phyloP scores from a whole-genome alignment of 257 asterid genomes.

The Solanum gandarillasii region DNA sequence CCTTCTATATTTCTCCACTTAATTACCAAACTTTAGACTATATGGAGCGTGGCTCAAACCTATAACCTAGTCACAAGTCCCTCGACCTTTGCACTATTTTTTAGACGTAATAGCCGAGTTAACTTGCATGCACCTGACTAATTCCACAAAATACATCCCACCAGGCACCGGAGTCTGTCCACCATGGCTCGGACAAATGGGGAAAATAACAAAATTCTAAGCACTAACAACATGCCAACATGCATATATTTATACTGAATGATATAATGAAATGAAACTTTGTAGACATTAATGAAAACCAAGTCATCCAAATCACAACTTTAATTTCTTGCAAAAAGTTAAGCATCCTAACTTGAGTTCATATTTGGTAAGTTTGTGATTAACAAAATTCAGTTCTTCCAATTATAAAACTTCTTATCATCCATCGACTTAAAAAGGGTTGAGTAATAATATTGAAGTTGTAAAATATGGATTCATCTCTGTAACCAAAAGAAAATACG shows the following conservation, averaged over 20 bases:
- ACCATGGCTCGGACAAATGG: not conserved
- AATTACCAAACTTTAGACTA: not conserved
- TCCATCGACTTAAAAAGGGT: not conserved
- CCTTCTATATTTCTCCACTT: not conserved
- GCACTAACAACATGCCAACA: not conserved
- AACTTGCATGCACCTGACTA: not conserved
- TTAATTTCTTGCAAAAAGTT: not conserved
- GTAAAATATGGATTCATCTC: too few relatives aligned
- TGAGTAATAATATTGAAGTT: not conserved
- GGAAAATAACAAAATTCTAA: not conserved
- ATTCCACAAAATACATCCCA: not conserved
- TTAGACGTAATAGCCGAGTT: not conserved
- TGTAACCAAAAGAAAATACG: too few relatives aligned
- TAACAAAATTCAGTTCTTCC: not conserved
- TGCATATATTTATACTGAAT: not conserved
- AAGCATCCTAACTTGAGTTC: not conserved
- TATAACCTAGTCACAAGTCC: not conserved
- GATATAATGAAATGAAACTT: not conserved
- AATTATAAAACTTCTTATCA: not conserved
- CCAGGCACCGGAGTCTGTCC: accelerated
- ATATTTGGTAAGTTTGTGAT: not conserved
- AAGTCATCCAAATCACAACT: not conserved
- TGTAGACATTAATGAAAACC: not conserved
- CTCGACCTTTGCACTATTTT: not conserved
- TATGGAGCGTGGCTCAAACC: not conserved